Percentiles rank a stretch among this genome's conserved stretches.
phyloP scores from a whole-genome alignment of 1,139 yeast species.

The Magnusiomyces paraingens region DNA sequence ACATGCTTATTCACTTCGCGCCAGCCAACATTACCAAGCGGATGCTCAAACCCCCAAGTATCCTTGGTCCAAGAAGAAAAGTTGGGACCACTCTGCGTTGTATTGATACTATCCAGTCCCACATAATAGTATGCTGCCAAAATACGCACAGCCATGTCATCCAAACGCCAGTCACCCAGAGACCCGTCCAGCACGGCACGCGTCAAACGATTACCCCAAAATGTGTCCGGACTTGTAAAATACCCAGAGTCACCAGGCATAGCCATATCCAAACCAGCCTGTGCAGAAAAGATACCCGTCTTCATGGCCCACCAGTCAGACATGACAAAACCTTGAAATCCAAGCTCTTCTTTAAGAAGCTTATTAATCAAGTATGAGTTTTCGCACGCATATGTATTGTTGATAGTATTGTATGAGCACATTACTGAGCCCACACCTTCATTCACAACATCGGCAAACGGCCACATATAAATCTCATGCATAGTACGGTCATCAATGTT shows the following conservation, averaged over 20 bases:
- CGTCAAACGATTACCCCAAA: slow-evolving; percentile 54
- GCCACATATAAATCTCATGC: slow-evolving; percentile 62
- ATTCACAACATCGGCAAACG: slow-evolving; percentile 55
- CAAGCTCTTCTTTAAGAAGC: slow-evolving; percentile 54
- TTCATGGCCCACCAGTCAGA: slow-evolving; percentile 60
- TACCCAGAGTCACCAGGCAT: slow-evolving; percentile 55
- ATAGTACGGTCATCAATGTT: slow-evolving; percentile 56
- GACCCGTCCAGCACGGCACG: slow-evolving; percentile 52
- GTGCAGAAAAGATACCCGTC: slow-evolving; percentile 49
- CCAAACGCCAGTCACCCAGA: slow-evolving; percentile 47
- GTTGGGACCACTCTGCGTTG: slow-evolving; percentile 43
- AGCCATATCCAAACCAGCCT: slow-evolving; percentile 59
- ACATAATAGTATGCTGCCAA: slow-evolving; percentile 48
- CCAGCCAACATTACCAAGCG: slow-evolving; percentile 44
- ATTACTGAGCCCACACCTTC: slow-evolving; percentile 58
- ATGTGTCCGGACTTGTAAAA: slow-evolving; percentile 42
- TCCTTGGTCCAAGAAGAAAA: slow-evolving; percentile 56
- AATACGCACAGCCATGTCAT: slow-evolving; percentile 58
- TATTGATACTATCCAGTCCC: slow-evolving; percentile 21
- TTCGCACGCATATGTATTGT: slow-evolving; percentile 56
- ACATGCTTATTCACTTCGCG: slow-evolving; percentile 48
- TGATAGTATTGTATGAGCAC: slow-evolving; percentile 57
- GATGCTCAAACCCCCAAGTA: slow-evolving; percentile 46
- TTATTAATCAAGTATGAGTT: slow-evolving; percentile 52
- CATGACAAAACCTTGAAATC: slow-evolving; percentile 61